Base-by-base conservation (phyloP, 2,329 filamentous ascomycete species). In the Myotisia sp. region DNA sequence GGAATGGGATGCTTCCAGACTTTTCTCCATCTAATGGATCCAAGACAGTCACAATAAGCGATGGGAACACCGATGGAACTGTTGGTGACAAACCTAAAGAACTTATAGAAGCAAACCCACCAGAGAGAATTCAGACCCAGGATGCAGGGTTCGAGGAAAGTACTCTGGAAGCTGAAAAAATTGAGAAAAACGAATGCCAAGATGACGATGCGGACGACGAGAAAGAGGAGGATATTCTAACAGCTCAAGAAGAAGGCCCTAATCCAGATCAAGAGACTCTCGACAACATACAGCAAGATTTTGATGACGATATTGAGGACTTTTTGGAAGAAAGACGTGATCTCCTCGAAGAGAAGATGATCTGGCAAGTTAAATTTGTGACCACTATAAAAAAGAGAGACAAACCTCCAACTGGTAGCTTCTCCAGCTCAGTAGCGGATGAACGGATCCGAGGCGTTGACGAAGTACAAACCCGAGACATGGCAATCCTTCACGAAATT, bases 331-430 rank as follows among this genome's bases (percentile, higher is more conserved):
- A 40, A 18, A 21, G 22, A 18, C 24, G 36, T 12, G 14, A 16
- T 2, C 10, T 37, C 7, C n/a, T 26, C 6, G 22, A 5, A 5
- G 29, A 34, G 18, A 26, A 26, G 9, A 29, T 33, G 18, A 24
- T 18, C 16, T 35, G 38, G 31, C 30, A 29, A 18, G 21, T 22
- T n/a, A 36, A 36, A 36, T 36, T 36, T 13, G 33, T 36, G 10
- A 29, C 20, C 9, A 26, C 33, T n/a, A 29, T 30, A 7, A 36
- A 36, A 23, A 18, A 17, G n/a, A 21, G 33, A 9, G 26, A 29
- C 18, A 17, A 30, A 9, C 24, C 14, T 22, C 33, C 19, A 12
- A 22, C 27, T 4, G 20, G 33, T 5, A 26, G 18, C 18, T 29
- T 22, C 10, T 36, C 33, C 12, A 3, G 22, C 5, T 13, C 26